Conservation (phyloP, 2,329 filamentous ascomycete species). For the Neofusicoccum laricinum region DNA sequence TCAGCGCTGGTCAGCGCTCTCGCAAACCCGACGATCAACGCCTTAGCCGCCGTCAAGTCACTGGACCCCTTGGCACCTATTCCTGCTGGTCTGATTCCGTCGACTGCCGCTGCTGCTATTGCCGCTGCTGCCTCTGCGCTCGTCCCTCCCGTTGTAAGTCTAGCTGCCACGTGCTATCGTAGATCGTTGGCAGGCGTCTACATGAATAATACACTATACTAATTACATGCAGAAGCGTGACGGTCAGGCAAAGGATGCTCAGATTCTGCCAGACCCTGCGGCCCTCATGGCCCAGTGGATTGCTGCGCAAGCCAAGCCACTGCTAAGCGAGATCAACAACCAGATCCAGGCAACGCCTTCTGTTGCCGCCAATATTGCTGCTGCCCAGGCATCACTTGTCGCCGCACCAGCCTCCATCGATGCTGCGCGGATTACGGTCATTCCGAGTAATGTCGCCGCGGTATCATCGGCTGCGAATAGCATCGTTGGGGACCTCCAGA, state of each 20-base stretch:
- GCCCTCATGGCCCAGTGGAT: neutral
- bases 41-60: neutral
- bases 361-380: neutral
- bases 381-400: neutral
- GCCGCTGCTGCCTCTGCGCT: neutral
- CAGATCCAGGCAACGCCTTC: neutral
- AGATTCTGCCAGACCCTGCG: neutral
- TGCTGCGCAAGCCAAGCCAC: conserved; percentile 2
- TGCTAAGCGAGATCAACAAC: neutral
- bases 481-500: neutral
- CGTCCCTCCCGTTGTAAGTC: neutral
- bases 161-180: neutral
- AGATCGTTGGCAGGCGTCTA: neutral
- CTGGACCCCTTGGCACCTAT: neutral
- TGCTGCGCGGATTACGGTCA: neutral
- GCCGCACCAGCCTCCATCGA: neutral
- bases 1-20: neutral
- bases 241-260: neutral
- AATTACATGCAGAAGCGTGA: neutral
- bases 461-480: neutral
- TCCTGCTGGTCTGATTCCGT: neutral
- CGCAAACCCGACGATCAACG: neutral
- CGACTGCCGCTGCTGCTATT: neutral
- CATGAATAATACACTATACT: neutral
- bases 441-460: neutral